These are phyloP conservation scores for Candida coleopterorum DNA, from an alignment of 805 yeast genomes.

Conservation along the genomic window DNA sequence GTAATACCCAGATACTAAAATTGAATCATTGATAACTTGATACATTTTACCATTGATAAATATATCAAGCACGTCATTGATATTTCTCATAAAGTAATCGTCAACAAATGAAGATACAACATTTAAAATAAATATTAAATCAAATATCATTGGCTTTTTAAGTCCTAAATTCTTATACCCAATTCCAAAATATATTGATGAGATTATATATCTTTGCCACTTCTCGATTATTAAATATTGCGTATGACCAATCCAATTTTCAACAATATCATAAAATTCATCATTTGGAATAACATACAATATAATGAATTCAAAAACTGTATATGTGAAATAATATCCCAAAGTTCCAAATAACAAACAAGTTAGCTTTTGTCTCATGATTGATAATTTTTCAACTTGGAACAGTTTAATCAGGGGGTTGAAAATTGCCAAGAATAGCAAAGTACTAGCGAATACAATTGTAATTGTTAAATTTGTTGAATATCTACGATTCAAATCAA, in stretches of 20 bases:
- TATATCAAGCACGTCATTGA: neutral
- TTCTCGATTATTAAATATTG: slow-evolving; percentile 3
- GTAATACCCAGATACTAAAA: slow-evolving; percentile 3
- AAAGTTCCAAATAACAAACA: slow-evolving; percentile 1
- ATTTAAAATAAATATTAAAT: slow-evolving; percentile 1
- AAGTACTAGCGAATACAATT: neutral
- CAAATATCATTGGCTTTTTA: neutral
- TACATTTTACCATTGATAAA: neutral
- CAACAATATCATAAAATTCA: slow-evolving; percentile 1
- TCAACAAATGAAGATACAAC: neutral
- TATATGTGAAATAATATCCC: neutral
- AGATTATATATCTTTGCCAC: slow-evolving; percentile 1
- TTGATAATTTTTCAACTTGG: neutral
- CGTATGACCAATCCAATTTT: neutral
- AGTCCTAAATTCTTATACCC: slow-evolving; percentile 1
- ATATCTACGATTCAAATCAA: slow-evolving; percentile 2
- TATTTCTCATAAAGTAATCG: neutral
- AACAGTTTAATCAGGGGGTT: slow-evolving; percentile 1
- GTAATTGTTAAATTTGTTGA: slow-evolving; percentile 4
- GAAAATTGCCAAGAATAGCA: slow-evolving; percentile 1
- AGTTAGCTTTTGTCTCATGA: neutral
- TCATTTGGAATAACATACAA: slow-evolving; percentile 2
- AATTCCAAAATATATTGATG: slow-evolving; percentile 3
- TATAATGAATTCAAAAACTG: slow-evolving; percentile 1
- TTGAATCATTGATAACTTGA: slow-evolving; percentile 2